phyloP scores from a whole-genome alignment of 2,329 filamentous ascomycete genomes.

The Ophiognomonia clavigignenti-juglandacearum region DNA sequence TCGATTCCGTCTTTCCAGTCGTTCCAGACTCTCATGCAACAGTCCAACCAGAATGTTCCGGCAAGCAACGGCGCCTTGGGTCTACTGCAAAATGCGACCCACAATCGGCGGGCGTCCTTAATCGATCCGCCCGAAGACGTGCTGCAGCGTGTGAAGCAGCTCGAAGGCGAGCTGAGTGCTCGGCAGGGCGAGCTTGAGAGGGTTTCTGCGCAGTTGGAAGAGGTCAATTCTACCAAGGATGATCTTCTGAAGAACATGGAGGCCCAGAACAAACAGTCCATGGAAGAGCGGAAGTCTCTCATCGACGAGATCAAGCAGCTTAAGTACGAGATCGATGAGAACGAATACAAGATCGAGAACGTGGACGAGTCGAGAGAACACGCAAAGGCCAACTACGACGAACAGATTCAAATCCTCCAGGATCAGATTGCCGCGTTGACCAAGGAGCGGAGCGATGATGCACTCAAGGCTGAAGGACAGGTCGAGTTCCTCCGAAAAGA shows the following conservation, averaged over 20 bases:
- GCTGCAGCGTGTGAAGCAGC: slow-evolving; percentile 46
- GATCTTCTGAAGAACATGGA: slow-evolving; percentile 95
- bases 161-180: slow-evolving; percentile 72
- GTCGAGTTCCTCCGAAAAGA: slow-evolving; percentile 60
- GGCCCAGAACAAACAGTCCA: slow-evolving; percentile 82
- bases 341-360: slow-evolving; percentile 87
- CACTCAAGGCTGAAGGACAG: slow-evolving; percentile 55
- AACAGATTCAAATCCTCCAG: slow-evolving; percentile 63
- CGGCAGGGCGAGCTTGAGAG: slow-evolving; percentile 54
- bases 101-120: slow-evolving; percentile 41
- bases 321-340: slow-evolving; percentile 75
- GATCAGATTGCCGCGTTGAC: slow-evolving; percentile 63
- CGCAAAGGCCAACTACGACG: slow-evolving; percentile 66
- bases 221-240: slow-evolving; percentile 86
- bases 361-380: slow-evolving; percentile 79
- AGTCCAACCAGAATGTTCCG: slow-evolving; percentile 38
- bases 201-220: slow-evolving; percentile 68
- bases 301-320: slow-evolving; percentile 75
- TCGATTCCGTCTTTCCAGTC: slow-evolving; percentile 48
- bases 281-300: slow-evolving; percentile 75
- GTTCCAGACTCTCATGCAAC: slow-evolving; percentile 51
- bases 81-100: slow-evolving; percentile 36
- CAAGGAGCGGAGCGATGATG: slow-evolving; percentile 53
- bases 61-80: slow-evolving; percentile 46
- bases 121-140: slow-evolving; percentile 33